Base-by-base conservation (phyloP, 164 flowering plant species). In the Nymphaea thermarum region DNA sequence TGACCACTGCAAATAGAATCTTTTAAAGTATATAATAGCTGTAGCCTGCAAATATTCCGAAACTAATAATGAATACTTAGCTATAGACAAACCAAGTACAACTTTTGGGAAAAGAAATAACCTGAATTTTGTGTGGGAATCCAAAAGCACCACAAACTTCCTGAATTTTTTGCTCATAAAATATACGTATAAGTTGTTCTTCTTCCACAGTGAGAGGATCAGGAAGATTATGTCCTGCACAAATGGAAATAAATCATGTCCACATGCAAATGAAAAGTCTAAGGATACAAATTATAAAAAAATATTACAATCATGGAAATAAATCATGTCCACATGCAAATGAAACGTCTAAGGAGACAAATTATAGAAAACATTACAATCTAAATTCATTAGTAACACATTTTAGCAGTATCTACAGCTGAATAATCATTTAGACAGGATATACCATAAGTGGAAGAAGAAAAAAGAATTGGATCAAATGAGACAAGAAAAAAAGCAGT, bases 111-210 rank as follows among this genome's bases (percentile, higher is more conserved):
- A 69, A 63, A 67, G 1, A n/a, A 66, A 36, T 25, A 72, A 86
- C 99, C 96, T 95, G 99, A 77, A 95, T 87, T 78, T 92, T 95
- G 73, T 90, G 89, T 14, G 98, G 99, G 69, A 95, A 92, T 36
- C 79, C 78, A 76, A 95, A 95, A 62, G 96, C 96, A 68, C 84
- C 86, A 71, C 98, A 92, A 45, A 93, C 99, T 82, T 90, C 94
- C 77, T 87, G 94, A 67, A 95, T 87, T 77, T 95, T 95, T 63
- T 81, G 76, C 77, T 95, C 98, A 73, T 90, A 95, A 70, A 90
- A 95, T 17, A 84, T 86, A 66, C 91, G 77, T 80, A 95, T 70
- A 71, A 80, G 85, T 74, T 82, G 86, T 71, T 94, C 99, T 74
- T 94, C 98, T 64, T 92, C 96, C 75, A 74, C 45, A 68, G 74